A percentile compares a stretch with the other conserved stretches of the same genome.
Evolutionary conservation across 805 yeast genomes (phyloP).

Genomic region (Zygosaccharomyces kombuchaensis): DNA sequence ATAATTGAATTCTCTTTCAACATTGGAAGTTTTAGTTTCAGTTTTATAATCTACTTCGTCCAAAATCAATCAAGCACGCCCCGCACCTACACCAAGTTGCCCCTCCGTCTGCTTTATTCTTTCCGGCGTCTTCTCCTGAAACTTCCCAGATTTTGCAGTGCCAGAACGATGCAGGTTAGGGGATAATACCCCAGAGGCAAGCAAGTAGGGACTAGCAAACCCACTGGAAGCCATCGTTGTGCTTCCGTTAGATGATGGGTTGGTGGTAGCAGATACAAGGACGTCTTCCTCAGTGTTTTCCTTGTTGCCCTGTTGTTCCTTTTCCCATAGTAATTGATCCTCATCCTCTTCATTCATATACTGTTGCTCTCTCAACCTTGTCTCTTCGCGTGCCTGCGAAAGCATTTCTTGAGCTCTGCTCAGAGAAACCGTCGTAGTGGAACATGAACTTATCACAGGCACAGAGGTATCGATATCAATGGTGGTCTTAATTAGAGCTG

Average conservation of each 20-base stretch:
- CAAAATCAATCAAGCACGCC: neutral
- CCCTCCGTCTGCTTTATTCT: neutral
- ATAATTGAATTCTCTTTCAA: neutral
- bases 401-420: conserved; percentile 82
- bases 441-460: conserved; percentile 88
- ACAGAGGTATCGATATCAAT: conserved; percentile 91
- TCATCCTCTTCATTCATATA: conserved; percentile 28
- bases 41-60: neutral
- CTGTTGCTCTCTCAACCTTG: conserved; percentile 50
- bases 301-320: conserved; percentile 19
- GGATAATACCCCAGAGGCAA: conserved; percentile 58
- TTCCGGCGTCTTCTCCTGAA: conserved; percentile 10
- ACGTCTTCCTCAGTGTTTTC: conserved; percentile 22
- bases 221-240: conserved; percentile 39
- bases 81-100: neutral
- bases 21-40: neutral
- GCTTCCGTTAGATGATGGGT: conserved; percentile 17
- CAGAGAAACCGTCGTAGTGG: conserved; percentile 90
- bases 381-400: conserved; percentile 75
- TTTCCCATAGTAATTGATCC: conserved; percentile 31
- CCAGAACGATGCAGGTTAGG: conserved; percentile 37
- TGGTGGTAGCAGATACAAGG: conserved; percentile 10
- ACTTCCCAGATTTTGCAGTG: conserved; percentile 6
- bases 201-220: conserved; percentile 62
- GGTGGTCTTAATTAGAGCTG: conserved; percentile 90